Percentiles rank a stretch among this genome's conserved stretches.
Conservation (phyloP, 768 basidiomycete genomes). For the Leccinum sublutescens region DNA sequence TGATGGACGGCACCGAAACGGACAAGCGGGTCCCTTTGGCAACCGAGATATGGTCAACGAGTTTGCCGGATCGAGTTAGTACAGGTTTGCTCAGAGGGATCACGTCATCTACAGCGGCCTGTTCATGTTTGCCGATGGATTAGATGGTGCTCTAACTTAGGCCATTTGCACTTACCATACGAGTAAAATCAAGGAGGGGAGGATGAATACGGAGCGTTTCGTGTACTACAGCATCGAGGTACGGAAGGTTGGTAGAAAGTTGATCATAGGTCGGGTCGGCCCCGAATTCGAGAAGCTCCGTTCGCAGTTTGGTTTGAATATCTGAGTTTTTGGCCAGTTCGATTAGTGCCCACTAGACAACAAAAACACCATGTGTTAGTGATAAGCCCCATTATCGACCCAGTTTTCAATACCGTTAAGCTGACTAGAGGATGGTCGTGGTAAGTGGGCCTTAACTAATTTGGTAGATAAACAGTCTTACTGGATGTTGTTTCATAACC, state of each 20-base stretch:
- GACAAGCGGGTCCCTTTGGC: conserved; percentile 46
- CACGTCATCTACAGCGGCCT: conserved; percentile 53
- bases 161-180: conserved; percentile 8
- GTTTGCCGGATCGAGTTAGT: conserved; percentile 39
- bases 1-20: conserved; percentile 45
- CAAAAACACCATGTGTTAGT: background rate
- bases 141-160: background rate
- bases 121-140: conserved; percentile 9
- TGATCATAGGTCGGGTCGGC: conserved; percentile 56
- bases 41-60: conserved; percentile 41
- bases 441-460: background rate
- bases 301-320: conserved; percentile 47
- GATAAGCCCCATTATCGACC: background rate
- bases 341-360: conserved; percentile 49
- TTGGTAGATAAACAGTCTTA: conserved; percentile 5
- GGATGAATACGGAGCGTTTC: conserved; percentile 48
- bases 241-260: conserved; percentile 48
- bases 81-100: conserved; percentile 57
- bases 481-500: conserved; percentile 44
- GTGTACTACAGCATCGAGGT: conserved; percentile 51
- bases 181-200: conserved; percentile 29
- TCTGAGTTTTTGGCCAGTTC: conserved; percentile 47
- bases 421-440: conserved; percentile 1
- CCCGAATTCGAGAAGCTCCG: conserved; percentile 46
- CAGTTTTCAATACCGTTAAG: conserved; percentile 6